phyloP scores from a whole-genome alignment of 129 eudicot genomes.

The Artemisia annua region DNA sequence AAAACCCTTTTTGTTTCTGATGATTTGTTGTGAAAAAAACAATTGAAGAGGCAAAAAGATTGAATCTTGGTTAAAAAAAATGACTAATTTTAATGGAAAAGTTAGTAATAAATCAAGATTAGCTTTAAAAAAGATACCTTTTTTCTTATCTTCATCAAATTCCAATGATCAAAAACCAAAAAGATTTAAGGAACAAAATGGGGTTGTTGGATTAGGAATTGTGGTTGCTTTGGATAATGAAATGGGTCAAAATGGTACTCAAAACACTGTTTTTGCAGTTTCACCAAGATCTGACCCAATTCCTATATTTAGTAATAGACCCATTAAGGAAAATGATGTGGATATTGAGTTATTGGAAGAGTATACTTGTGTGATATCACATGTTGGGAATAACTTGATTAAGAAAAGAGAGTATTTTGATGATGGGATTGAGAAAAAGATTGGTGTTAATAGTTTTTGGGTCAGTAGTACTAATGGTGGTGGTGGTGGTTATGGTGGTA shows the following conservation, averaged over 20 bases:
- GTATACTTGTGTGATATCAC: conserved; percentile 79
- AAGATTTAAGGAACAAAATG: conserved; percentile 52
- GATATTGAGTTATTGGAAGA: conserved; percentile 69
- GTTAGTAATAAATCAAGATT: conserved; percentile 45
- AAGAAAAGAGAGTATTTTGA: conserved; percentile 75
- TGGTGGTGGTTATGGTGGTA: conserved; percentile 28
- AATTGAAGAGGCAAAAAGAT: conserved; percentile 14
- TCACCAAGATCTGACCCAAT: conserved; percentile 66
- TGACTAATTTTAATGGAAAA: conserved; percentile 43
- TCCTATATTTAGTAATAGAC: conserved; percentile 40
- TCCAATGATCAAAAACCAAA: conserved; percentile 29
- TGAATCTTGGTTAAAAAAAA: conserved; percentile 30
- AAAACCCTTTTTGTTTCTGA: conserved; percentile 28
- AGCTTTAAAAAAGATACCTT: conserved; percentile 51
- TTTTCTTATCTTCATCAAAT: conserved; percentile 40
- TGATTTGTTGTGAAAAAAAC: conserved; percentile 27
- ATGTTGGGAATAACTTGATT: conserved; percentile 58
- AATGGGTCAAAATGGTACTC: conserved; percentile 30
- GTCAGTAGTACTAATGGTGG: conserved; percentile 20
- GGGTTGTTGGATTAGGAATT: conserved; percentile 73
- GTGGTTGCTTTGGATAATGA: conserved; percentile 59
- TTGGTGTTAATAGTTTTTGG: conserved; percentile 27
- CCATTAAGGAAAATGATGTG: conserved; percentile 18
- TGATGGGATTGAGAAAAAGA: conserved; percentile 35
- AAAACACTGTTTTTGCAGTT: conserved; percentile 42